A percentile compares a stretch with the other conserved stretches of the same genome.
Conservation (phyloP, 805 yeast genomes). For the Tetrapisispora iriomotensis region DNA sequence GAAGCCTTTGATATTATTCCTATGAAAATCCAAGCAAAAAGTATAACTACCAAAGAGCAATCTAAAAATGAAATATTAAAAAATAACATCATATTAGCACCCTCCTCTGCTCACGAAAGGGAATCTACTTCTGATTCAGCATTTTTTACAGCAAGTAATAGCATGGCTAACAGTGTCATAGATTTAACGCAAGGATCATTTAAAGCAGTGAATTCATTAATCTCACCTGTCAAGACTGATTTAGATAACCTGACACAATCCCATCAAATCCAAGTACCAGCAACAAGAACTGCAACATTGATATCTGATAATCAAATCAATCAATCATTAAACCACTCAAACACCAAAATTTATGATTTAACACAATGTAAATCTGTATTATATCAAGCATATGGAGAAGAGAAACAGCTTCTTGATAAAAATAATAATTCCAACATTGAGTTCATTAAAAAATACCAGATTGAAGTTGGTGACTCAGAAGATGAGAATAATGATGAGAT, state of each 20-base stretch:
- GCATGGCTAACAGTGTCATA: slow-evolving; percentile 10
- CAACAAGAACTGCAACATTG: slow-evolving; percentile 22
- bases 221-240: slow-evolving; percentile 22
- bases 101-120: background rate
- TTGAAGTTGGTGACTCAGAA: slow-evolving; percentile 3
- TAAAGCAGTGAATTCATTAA: slow-evolving; percentile 19
- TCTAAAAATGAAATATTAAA: background rate
- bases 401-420: background rate
- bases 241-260: background rate
- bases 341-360: background rate
- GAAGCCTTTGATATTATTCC: background rate
- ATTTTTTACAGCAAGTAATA: background rate
- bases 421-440: background rate
- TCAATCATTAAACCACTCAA: background rate
- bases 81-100: background rate
- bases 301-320: background rate
- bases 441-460: background rate
- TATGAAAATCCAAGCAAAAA: background rate
- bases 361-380: background rate
- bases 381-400: background rate
- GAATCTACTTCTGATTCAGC: background rate
- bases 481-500: slow-evolving; percentile 1
- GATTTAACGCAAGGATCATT: slow-evolving; percentile 25
- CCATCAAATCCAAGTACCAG: slow-evolving; percentile 23
- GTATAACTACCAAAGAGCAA: background rate